Conservation (phyloP, 352 stramenopile species). For the Pythium oligandrum region DNA sequence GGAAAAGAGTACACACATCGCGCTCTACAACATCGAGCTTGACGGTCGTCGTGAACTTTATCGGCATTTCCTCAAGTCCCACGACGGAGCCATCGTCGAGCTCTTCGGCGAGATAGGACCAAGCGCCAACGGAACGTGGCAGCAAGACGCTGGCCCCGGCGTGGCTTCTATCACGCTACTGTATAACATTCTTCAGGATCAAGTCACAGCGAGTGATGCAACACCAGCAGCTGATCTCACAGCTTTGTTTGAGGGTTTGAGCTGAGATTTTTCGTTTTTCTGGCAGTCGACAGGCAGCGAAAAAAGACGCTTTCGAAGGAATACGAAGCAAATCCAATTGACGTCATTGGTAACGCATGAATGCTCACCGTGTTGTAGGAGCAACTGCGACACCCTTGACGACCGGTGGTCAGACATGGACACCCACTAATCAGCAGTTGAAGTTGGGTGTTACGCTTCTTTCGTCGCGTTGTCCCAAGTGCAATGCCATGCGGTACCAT, state of each 20-base stretch:
- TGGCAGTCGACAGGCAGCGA: too few relatives aligned
- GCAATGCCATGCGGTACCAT: too few relatives aligned
- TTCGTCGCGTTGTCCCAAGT: too few relatives aligned
- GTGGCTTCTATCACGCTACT: slow-evolving; percentile 36
- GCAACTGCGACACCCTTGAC: too few relatives aligned
- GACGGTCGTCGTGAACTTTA: slow-evolving; percentile 56
- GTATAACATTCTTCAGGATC: slow-evolving; percentile 50
- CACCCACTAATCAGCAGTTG: too few relatives aligned
- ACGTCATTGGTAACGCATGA: too few relatives aligned
- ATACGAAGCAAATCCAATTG: too few relatives aligned
- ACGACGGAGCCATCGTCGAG: slow-evolving; percentile 83
- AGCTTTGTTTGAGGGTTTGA: neutral
- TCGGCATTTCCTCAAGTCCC: slow-evolving; percentile 84
- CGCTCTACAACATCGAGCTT: slow-evolving; percentile 75
- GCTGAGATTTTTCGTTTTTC: too few relatives aligned
- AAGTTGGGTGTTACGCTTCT: too few relatives aligned
- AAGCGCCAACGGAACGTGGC: slow-evolving; percentile 31
- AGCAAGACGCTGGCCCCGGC: slow-evolving; percentile 22
- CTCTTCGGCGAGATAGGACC: slow-evolving; percentile 65
- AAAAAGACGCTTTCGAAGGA: too few relatives aligned
- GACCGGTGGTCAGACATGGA: too few relatives aligned
- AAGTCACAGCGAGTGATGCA: slow-evolving; percentile 1
- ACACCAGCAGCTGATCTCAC: neutral
- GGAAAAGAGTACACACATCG: slow-evolving; percentile 72
- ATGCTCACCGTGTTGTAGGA: too few relatives aligned